A percentile compares a stretch with the other conserved stretches of the same genome.
Conservation (phyloP, 305 asterid genomes). For the Caryopteris hybrid region DNA sequence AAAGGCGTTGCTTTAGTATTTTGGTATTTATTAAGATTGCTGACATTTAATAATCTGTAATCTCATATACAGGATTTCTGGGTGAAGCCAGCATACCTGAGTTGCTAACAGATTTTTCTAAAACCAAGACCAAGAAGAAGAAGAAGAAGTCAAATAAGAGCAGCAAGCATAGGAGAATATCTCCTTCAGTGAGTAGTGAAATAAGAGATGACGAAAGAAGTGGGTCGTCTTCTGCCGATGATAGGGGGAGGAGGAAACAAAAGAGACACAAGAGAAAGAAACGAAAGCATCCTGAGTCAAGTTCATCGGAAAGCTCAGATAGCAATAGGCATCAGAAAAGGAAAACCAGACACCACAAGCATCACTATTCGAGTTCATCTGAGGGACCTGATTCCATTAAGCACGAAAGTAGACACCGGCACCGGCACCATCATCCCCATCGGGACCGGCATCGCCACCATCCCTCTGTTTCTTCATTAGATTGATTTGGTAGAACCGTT, state of each 20-base stretch:
- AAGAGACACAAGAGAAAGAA: slow-evolving; percentile 46
- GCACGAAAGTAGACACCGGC: slow-evolving; percentile 22
- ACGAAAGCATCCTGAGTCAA: slow-evolving; percentile 31
- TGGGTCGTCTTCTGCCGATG: slow-evolving; percentile 38
- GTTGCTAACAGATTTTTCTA: slow-evolving; percentile 50
- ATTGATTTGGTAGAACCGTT: neutral
- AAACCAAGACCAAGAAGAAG: slow-evolving; percentile 50
- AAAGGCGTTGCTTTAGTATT: neutral
- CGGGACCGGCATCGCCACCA: neutral
- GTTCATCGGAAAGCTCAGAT: slow-evolving; percentile 48
- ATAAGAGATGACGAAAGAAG: slow-evolving; percentile 28
- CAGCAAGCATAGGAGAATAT: slow-evolving; percentile 46
- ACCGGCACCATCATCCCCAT: slow-evolving; percentile 6
- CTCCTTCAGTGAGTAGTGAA: slow-evolving; percentile 32
- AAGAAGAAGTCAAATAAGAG: slow-evolving; percentile 50
- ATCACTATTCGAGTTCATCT: slow-evolving; percentile 27
- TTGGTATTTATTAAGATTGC: neutral
- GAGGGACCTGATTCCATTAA: slow-evolving; percentile 33
- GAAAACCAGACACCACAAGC: slow-evolving; percentile 29
- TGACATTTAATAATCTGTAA: neutral
- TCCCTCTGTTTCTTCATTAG: neutral
- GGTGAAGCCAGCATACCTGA: slow-evolving; percentile 64
- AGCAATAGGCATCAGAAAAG: slow-evolving; percentile 34
- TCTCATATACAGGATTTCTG: slow-evolving; percentile 61
- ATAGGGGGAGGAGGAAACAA: slow-evolving; percentile 33